Evolutionary conservation across 2,329 filamentous ascomycete species (phyloP), one percentile per base, ranked within the genome.

Genomic region (Aurifilum marmelostoma): DNA sequence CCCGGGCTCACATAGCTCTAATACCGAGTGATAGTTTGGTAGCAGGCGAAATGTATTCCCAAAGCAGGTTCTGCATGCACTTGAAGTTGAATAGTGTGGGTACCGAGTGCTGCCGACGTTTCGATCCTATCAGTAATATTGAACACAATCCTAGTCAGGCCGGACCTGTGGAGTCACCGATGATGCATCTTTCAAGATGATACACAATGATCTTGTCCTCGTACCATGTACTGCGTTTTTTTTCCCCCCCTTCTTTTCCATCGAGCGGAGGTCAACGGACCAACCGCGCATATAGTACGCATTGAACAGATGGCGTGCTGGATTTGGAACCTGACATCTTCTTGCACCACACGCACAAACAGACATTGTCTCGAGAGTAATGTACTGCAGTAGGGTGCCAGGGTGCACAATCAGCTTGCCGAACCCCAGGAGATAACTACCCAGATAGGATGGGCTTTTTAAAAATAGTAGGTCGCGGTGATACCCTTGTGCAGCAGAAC

Each of bases 271-370:
- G 56, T 12, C 43, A 47, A n/a, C 43, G 43, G 43, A 47, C 7
- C 7, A n/a, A 32, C 27, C 24, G 52, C 32, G 27, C 5, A 56
- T 16, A 54, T 12, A 27, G 43, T n/a, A n/a, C 9, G 43, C n/a
- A 39, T 47, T 54, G 52, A 56, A 56, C 16, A 27, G 21, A 59
- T 59, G 56, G 56, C 56, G 56, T 59, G 56, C 56, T 59, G 56
- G 32, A 34, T 32, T 4, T 37, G 56, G 6, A 59, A 3, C 56
- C 21, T 59, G 29, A 21, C 56, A 59, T 59, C 56, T 59, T 32
- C 24, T 56, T 56, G 29, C 56, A 11, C 56, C 56, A 59, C 56
- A 21, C 21, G 18, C 43, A n/a, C 43, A 47, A 16, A 47, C 39
- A 47, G 16, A 41, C 34, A 43, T 29, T 11, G 24, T 32, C 18